phyloP scores from a whole-genome alignment of 495 filamentous ascomycete species.

The Symbiotaphrina buchneri region DNA sequence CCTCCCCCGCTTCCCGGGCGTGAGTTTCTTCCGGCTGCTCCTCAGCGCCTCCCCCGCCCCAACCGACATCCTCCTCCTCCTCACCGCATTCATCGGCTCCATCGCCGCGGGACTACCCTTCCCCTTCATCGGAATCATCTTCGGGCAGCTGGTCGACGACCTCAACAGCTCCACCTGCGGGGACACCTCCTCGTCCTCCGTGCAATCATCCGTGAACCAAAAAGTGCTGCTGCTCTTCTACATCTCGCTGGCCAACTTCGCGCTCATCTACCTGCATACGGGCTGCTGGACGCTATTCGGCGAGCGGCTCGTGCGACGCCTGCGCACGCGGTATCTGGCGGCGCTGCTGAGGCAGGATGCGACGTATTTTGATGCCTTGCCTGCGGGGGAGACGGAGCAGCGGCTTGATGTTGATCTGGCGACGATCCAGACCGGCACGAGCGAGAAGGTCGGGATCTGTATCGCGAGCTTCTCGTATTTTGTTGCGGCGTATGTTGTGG shows the following conservation, averaged over 20 bases:
- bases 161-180: conserved; percentile 12
- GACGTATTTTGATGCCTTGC: not conserved
- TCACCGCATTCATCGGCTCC: conserved; percentile 11
- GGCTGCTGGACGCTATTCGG: not conserved
- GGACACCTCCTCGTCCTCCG: not conserved
- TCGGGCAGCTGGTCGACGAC: conserved; percentile 17
- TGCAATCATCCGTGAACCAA: not conserved
- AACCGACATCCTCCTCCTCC: too few species aligned
- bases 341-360: not conserved
- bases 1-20: conserved; percentile 2
- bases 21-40: too few species aligned
- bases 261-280: not conserved
- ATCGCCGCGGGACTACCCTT: conserved; percentile 17
- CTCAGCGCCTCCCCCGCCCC: too few species aligned
- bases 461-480: conserved; percentile 24
- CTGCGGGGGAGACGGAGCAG: conserved; percentile 8
- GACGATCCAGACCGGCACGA: conserved; percentile 20
- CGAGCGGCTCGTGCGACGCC: not conserved
- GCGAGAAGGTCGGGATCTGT: conserved; percentile 26
- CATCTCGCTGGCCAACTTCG: not conserved
- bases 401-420: conserved; percentile 18
- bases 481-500: conserved; percentile 25
- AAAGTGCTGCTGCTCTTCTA: not conserved
- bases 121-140: conserved; percentile 20
- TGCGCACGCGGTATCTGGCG: not conserved